Conservation (phyloP, 2,329 filamentous ascomycete species). For the Aspergillus caelatus region DNA sequence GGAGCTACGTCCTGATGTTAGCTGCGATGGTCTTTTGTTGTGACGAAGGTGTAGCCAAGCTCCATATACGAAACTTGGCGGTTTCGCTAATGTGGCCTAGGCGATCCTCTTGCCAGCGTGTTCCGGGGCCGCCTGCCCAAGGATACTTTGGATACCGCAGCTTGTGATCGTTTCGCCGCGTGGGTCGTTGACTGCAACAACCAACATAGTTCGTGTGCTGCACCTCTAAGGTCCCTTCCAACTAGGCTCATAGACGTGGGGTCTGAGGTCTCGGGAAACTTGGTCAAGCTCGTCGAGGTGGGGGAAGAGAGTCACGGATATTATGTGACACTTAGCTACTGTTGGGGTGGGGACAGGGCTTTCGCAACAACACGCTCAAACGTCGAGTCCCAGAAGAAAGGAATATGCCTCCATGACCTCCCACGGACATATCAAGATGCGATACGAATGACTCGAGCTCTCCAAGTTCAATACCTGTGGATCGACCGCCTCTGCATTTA, state of each 20-base stretch:
- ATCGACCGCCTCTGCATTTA: background rate
- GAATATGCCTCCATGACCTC: background rate
- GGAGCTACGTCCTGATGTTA: too few species aligned
- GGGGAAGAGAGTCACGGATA: background rate
- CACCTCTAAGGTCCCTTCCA: background rate
- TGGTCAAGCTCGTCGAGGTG: background rate
- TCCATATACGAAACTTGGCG: too few species aligned
- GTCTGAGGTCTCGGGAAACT: accelerated
- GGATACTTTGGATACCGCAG: too few species aligned
- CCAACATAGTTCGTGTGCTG: too few species aligned
- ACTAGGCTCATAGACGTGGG: background rate
- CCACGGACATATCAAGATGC: background rate
- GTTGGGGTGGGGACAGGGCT: background rate
- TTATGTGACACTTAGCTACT: background rate
- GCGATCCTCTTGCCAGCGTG: too few species aligned
- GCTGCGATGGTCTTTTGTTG: too few species aligned
- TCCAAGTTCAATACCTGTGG: background rate
- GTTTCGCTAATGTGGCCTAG: too few species aligned
- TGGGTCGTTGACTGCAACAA: too few species aligned
- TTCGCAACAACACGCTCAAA: background rate
- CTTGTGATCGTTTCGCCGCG: too few species aligned
- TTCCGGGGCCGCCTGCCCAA: too few species aligned
- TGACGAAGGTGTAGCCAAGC: too few species aligned
- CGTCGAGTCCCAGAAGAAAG: too few species aligned
- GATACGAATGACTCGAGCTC: background rate